These are phyloP conservation scores for Candida silvatica DNA, from an alignment of 805 yeast species.

Conservation along the genomic window DNA sequence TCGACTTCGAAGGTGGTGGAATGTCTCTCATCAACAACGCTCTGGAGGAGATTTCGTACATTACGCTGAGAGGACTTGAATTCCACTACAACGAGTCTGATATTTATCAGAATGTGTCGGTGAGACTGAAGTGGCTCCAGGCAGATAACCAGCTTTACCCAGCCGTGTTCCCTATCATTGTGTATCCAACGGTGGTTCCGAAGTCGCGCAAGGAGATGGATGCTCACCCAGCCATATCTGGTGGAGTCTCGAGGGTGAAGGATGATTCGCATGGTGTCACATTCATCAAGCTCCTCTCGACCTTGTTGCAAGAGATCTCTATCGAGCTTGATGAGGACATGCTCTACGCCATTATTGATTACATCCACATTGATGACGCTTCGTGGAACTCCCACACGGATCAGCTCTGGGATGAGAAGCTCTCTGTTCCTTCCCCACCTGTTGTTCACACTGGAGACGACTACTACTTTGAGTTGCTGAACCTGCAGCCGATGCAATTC, in stretches of 20 bases:
- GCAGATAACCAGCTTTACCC: slow-evolving; percentile 88
- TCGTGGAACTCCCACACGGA: slow-evolving; percentile 48
- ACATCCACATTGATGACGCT: slow-evolving; percentile 74
- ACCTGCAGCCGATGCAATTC: slow-evolving; percentile 83
- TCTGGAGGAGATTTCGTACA: slow-evolving; percentile 68
- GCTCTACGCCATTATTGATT: slow-evolving; percentile 71
- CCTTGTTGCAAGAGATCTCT: slow-evolving; percentile 83
- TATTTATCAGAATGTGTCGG: slow-evolving; percentile 67
- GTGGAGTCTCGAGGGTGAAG: slow-evolving; percentile 72
- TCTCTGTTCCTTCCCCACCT: slow-evolving; percentile 67
- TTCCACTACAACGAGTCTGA: slow-evolving; percentile 77
- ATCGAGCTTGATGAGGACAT: slow-evolving; percentile 93
- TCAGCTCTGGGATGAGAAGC: slow-evolving; percentile 48
- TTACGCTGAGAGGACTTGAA: slow-evolving; percentile 78
- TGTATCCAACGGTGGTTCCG: slow-evolving; percentile 88
- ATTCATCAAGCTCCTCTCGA: slow-evolving; percentile 86
- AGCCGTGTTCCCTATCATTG: slow-evolving; percentile 75
- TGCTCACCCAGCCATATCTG: slow-evolving; percentile 85
- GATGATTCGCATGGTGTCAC: slow-evolving; percentile 88
- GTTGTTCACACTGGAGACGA: slow-evolving; percentile 48
- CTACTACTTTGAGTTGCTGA: slow-evolving; percentile 85
- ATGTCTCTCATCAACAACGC: slow-evolving; percentile 70
- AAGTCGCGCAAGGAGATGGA: slow-evolving; percentile 76
- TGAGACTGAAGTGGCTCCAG: slow-evolving; percentile 90
- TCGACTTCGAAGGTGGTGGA: slow-evolving; percentile 80